Evolutionary conservation across 2,329 filamentous ascomycete genomes (phyloP), one percentile per base, ranked within the genome.

Genomic region (Curvularia hawaiiensis): DNA sequence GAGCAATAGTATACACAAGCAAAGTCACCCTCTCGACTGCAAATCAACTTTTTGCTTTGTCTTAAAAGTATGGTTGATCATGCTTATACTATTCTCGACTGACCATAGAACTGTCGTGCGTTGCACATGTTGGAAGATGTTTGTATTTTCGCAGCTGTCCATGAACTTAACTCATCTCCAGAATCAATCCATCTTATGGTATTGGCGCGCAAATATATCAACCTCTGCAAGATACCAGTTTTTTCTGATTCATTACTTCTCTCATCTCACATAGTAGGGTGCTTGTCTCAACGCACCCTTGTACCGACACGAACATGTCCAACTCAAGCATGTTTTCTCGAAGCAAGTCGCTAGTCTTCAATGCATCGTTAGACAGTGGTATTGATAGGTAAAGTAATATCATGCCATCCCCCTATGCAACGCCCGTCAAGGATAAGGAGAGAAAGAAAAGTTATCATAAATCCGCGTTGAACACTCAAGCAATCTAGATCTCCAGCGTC

Each of bases 401-500:
- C 22, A 18, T 18, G 46, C 46, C 38, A 33, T 49, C 33, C 26
- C 40, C 44, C 18, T 28, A 28, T 39, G 9, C 46, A 49, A 49
- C 46, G 33, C 26, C 46, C 35, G 10, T 20, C 28, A 26, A 22
- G 12, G 31, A 22, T 49, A 39, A 39, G 14, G 14, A 35, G 33
- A 35, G 14, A 35, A 7, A 16, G 40, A 24, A n/a, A 33, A 30
- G n/a, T 39, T 28, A 8, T 39, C 20, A 39, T 49, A 49, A 49
- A 49, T 28, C 46, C 18, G 46, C 31, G 22, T 28, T 11, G 5
- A 38, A 39, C 33, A 49, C 46, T 49, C 14, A 26, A 26, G 22
- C 46, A 49, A 49, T 28, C 31, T 49, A n/a, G 14, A 38, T 49
- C 20, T 49, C 31, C 46, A 49, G 33, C 39, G 46, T 26, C 20